phyloP scores from a whole-genome alignment of 768 basidiomycete genomes.

The Naganishia kalamii region DNA sequence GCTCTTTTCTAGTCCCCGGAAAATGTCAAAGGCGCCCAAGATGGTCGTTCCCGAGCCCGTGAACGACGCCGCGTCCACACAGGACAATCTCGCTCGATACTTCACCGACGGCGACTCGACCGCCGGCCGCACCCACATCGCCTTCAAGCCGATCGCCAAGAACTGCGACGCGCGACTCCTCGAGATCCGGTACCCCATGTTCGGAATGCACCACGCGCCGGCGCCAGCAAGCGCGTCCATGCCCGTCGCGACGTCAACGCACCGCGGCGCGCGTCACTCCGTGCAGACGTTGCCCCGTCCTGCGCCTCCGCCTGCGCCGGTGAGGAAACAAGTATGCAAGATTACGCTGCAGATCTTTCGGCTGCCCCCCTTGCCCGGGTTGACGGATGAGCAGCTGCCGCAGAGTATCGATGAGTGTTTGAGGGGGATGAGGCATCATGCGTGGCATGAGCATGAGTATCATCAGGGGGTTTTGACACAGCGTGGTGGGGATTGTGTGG shows the following conservation, averaged over 20 bases:
- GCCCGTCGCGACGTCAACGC: not conserved
- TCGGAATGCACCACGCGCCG: slow-evolving; percentile 32
- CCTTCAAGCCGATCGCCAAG: slow-evolving; percentile 76
- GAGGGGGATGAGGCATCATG: slow-evolving; percentile 76
- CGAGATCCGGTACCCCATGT: slow-evolving; percentile 55
- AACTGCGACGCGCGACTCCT: slow-evolving; percentile 79
- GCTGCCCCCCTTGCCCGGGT: slow-evolving; percentile 78
- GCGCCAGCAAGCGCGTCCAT: not conserved
- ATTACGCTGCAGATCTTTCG: slow-evolving; percentile 84
- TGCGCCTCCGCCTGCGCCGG: slow-evolving; percentile 21
- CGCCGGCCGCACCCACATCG: slow-evolving; percentile 76
- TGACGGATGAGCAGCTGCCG: slow-evolving; percentile 69
- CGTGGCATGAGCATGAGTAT: slow-evolving; percentile 90
- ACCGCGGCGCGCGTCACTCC: slow-evolving; percentile 1
- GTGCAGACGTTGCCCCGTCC: slow-evolving; percentile 11
- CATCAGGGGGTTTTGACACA: slow-evolving; percentile 90
- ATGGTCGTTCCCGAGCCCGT: not conserved
- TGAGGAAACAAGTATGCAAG: slow-evolving; percentile 72
- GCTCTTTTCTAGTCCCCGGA: slow-evolving; percentile 49
- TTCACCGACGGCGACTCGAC: slow-evolving; percentile 48
- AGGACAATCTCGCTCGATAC: slow-evolving; percentile 40
- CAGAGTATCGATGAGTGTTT: slow-evolving; percentile 89
- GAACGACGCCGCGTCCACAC: not conserved
- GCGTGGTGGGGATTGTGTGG: slow-evolving; percentile 83
- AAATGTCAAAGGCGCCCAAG: slow-evolving; percentile 44